Base-by-base conservation (phyloP, 1,284 basidiomycete genomes). In the Inonotus obliquus region DNA sequence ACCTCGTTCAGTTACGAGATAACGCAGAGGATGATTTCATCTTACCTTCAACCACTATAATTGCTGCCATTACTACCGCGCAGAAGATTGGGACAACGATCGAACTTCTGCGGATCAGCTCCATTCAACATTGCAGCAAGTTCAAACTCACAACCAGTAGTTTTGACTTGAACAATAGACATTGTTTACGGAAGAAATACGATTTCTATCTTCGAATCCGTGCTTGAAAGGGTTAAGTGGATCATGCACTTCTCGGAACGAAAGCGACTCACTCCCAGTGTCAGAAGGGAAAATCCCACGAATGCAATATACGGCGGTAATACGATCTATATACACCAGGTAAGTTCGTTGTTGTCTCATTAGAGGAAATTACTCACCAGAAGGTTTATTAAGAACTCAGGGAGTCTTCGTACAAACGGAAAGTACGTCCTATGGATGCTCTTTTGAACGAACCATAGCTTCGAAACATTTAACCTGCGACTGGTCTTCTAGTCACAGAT, bases 11-110 rank as follows among this genome's bases (percentile, higher is more conserved):
- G 27, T 54, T 51, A 55, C 13, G 62, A 57, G 51, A 17, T 53
- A 37, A 51, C 38, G 61, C 60, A 29, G 25, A 48, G 32, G 37
- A 49, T 44, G 41, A 41, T 59, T 19, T 48, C 59, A 39, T 55
- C 68, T 52, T 64, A 83, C 83, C 69, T 75, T 83, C 81, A 51
- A 85, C 72, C 52, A 70, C 54, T 13, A 81, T 66, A 38, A 81
- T 76, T 44, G 77, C 54, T 21, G 71, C 54, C 61, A 82, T 67
- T 4, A 79, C 66, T 25, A 71, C 65, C 48, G 75, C 72, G 63
- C 80, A 82, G 64, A 80, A 82, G 5, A 75, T 69, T 5, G 83
- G 79, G n/a, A 78, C 76, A 21, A 73, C 70, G 56, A 72, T 74
- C 38, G 71, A 71, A 62, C 73, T 69, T 59, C 74, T 78, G 61